Base-by-base conservation (phyloP, 2,329 filamentous ascomycete species). In the Claviceps spartinae region DNA sequence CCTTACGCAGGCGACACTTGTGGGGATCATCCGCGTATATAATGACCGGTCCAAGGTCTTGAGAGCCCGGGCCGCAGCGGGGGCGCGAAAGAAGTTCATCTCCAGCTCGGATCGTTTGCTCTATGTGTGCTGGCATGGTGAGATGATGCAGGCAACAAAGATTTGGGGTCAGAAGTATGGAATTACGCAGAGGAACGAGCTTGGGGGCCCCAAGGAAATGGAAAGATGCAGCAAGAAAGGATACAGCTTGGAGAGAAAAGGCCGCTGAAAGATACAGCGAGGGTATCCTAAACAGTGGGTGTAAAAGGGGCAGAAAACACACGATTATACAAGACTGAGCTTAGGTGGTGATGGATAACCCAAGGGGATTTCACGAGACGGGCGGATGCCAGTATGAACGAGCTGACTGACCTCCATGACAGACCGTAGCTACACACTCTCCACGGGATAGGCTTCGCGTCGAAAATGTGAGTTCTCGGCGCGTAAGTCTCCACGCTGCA, bases 1-100 rank as follows among this genome's bases (percentile, higher is more conserved):
- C 57, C 80, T 78, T 45, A 97, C 74, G 40, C 85, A 79, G 6
- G 89, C 91, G 2, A 89, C 90, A 8, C 88, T 79, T 24, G 91
- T 73, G 24, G 84, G 82, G 52, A 95, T 71, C 1, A 76, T 86
- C 65, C 84, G 88, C 50, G 79, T 75, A 72, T 97, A 97, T 57
- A 94, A 83, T 16, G 83, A 77, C 58, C 87, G 83, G 70, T 98
- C 90, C 57, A 98, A 80, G 48, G 79, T 78, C 63, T 82, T 82
- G 72, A 88, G 86, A 54, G 84, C 82, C 66, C 86, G 85, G 60
- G 91, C 84, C 37, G 62, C 65, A 54, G 89, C 74, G 24, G 90
- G 89, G 47, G 89, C 88, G 58, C 83, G 81, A 67, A 95, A 87
- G 49, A 79, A 63, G 56, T 70, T 72, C 77, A 81, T 81, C 47